Evolutionary conservation across 306 rosid species (phyloP), one percentile per base, ranked within the genome.

Genomic region (Cicer pinnatifidum): DNA sequence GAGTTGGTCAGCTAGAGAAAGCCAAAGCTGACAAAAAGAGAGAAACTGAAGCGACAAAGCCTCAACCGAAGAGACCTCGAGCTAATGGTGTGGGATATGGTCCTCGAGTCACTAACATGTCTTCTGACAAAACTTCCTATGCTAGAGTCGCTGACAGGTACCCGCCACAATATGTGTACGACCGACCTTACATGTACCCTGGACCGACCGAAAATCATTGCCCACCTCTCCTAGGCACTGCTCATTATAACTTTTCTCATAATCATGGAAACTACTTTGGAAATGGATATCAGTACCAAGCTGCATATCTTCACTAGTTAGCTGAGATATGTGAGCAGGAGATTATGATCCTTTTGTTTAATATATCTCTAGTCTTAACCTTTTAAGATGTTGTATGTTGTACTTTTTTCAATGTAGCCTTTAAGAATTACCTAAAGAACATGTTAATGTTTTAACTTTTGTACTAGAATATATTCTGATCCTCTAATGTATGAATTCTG

Each of bases 41-140:
- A 82, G 97, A 85, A 73, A 86, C 96, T 10, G 99, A 95, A 85
- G 88, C 96, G 0, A 78, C 96, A 60, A 95, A 89, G 79, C 99
- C 99, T 78, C 99, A 91, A 75, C 93, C 99, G 0, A 95, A 95
- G 89, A 90, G 99, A 81, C 99, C 99, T 48, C 97, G 99, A 0
- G 97, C 97, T 15, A 92, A 89, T 6, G 83, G 90, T 10, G 88
- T 82, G 0, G 95, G 93, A 65, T 90, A 83, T 45, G 94, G 72
- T 73, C 97, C 96, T 12, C 92, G 91, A 11, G 83, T 85, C 61
- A 57, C 90, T 72, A 91, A 82, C 79, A 65, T 82, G 48, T 84
- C 86, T 67, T 82, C 90, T 78, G 96, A 95, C 78, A 95, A 91
- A 87, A 73, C 77, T 53, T 84, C 83, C 57, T 91, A 91, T 76